These are phyloP conservation scores for Styphnolobium japonicum DNA, from an alignment of 306 rosid species.

Conservation along the genomic window DNA sequence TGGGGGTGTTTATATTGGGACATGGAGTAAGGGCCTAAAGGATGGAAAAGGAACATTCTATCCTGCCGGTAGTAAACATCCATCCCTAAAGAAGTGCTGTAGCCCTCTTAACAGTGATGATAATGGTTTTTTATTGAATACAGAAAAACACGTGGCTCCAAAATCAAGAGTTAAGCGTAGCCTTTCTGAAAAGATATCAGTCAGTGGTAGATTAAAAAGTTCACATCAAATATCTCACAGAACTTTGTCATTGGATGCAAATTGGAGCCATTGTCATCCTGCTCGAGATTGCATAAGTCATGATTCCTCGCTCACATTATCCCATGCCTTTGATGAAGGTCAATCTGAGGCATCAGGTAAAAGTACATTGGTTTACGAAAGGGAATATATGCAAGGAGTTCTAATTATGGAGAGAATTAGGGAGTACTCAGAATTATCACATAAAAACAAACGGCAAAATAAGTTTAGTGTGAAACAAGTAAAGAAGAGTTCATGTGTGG, in stretches of 20 bases:
- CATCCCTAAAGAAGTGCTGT: constrained; percentile 56
- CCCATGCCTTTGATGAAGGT: constrained; percentile 36
- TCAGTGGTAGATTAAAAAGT: constrained; percentile 41
- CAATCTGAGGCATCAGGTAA: constrained; percentile 40
- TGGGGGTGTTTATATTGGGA: constrained; percentile 82
- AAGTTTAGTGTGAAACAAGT: constrained; percentile 41
- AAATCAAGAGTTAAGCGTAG: constrained; percentile 54
- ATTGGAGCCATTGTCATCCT: constrained; percentile 30
- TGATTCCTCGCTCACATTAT: constrained; percentile 32
- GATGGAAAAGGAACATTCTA: constrained; percentile 93
- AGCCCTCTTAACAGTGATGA: constrained; percentile 40
- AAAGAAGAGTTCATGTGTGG: constrained; percentile 49
- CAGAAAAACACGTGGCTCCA: constrained; percentile 25
- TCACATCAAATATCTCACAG: constrained; percentile 48
- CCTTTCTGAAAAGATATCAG: constrained; percentile 50
- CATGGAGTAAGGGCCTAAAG: constrained; percentile 82
- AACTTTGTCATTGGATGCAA: constrained; percentile 40
- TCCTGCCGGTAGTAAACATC: constrained; percentile 74
- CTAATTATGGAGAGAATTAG: constrained; percentile 62
- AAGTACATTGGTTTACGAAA: constrained; percentile 47
- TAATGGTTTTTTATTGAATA: constrained; percentile 29
- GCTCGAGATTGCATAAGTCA: constrained; percentile 29
- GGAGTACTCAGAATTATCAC: constrained; percentile 38
- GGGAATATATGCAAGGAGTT: constrained; percentile 97
- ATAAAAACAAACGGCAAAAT: constrained; percentile 46